Conservation (phyloP, 2,329 filamentous ascomycete species). For the Trichophyton mentagrophytes region DNA sequence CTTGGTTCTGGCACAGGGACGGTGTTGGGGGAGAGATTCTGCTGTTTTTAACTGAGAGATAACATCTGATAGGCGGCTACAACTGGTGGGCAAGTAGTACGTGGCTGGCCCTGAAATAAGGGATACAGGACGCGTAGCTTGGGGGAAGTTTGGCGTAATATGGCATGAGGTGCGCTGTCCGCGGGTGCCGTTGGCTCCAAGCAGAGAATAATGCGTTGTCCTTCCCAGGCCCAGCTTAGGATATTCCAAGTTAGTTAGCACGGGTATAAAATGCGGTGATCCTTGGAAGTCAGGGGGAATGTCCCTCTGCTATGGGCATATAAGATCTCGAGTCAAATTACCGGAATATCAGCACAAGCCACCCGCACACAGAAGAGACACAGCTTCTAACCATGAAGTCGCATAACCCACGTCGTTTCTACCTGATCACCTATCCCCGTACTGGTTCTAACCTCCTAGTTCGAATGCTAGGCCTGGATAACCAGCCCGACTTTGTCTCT, state of each 20-base stretch:
- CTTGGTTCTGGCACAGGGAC: not conserved
- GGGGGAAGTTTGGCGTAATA: too few species aligned
- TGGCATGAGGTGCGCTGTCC: not conserved
- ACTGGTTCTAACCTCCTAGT: constrained; percentile 23
- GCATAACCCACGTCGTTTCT: constrained; percentile 9
- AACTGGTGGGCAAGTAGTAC: too few species aligned
- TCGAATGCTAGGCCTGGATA: constrained; percentile 18
- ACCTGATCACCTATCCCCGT: constrained; percentile 19
- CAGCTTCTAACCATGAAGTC: not conserved
- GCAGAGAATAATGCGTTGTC: not conserved
- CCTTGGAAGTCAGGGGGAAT: not conserved
- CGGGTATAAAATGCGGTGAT: not conserved
- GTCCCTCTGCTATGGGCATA: not conserved
- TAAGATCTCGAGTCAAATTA: not conserved
- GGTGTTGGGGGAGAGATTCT: not conserved
- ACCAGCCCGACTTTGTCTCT: constrained; percentile 16
- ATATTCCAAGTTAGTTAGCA: not conserved
- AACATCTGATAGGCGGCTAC: too few species aligned
- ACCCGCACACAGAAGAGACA: not conserved
- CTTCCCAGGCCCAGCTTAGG: not conserved
- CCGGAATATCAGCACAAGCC: not conserved
- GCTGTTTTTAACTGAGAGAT: not conserved
- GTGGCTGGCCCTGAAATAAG: too few species aligned
- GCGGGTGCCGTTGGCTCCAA: not conserved
- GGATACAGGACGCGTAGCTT: too few species aligned